A percentile compares a stretch with the other conserved stretches of the same genome.
Evolutionary conservation across 75 land plant genomes (phyloP).

Genomic region (Picea sitchensis): DNA sequence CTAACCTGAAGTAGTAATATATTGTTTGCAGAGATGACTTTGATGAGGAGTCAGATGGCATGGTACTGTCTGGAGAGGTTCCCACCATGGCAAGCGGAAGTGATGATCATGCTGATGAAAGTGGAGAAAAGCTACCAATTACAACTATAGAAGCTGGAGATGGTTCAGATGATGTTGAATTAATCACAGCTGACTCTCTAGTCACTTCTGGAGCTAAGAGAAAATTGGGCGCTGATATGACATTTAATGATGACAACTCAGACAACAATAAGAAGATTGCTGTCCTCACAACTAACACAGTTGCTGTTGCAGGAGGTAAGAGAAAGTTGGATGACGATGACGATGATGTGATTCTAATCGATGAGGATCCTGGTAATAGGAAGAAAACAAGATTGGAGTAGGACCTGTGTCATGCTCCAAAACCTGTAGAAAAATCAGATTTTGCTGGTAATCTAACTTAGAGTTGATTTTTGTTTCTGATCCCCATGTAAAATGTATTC

Average conservation of each 20-base stretch:
- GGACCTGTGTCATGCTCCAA: background rate
- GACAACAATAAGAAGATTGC: background rate
- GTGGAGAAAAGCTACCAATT: conserved; percentile 15
- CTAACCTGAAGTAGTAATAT: background rate
- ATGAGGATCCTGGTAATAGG: conserved; percentile 34
- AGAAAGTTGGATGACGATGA: conserved; percentile 32
- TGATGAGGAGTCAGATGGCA: conserved; percentile 76
- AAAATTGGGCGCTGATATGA: conserved; percentile 24
- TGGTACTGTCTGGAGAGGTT: conserved; percentile 67
- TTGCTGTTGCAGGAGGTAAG: background rate
- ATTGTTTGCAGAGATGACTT: conserved; percentile 61
- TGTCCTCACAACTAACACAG: background rate
- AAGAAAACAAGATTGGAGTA: conserved; percentile 19
- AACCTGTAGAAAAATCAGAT: conserved; percentile 4
- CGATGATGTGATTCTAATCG: conserved; percentile 34
- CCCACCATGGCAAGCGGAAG: conserved; percentile 23
- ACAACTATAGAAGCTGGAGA: conserved; percentile 9
- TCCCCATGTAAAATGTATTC: background rate
- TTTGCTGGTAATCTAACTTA: background rate
- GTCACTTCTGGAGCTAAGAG: conserved; percentile 33
- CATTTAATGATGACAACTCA: background rate
- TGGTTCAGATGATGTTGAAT: conserved; percentile 32
- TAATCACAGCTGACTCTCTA: conserved; percentile 1
- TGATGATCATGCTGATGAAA: conserved; percentile 18
- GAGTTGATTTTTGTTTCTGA: background rate